Percentiles rank a stretch among this genome's conserved stretches.
phyloP scores from a whole-genome alignment of 306 rosid genomes.

The Vigna trinervia region DNA sequence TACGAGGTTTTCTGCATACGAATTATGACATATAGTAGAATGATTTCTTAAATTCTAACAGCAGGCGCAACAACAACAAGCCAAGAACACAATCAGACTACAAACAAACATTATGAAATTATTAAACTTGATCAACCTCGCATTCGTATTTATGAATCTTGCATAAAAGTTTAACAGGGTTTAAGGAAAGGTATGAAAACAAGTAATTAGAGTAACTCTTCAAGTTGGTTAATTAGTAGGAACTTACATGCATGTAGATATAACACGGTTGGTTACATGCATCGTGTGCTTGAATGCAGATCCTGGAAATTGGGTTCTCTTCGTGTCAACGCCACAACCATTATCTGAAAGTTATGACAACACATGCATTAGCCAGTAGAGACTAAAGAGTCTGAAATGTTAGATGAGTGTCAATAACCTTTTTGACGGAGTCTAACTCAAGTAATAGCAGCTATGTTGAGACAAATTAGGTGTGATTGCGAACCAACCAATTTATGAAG shows the following conservation, averaged over 20 bases:
- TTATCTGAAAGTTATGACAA: not conserved
- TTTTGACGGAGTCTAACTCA: not conserved
- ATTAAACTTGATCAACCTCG: not conserved
- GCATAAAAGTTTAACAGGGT: not conserved
- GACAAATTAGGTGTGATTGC: not conserved
- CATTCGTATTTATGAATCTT: not conserved
- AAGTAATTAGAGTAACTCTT: slow-evolving; percentile 2
- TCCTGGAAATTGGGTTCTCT: not conserved
- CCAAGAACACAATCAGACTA: not conserved
- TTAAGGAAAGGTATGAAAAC: not conserved
- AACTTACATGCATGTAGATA: not conserved
- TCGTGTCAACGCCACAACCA: not conserved
- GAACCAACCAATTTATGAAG: not conserved
- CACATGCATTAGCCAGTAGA: not conserved
- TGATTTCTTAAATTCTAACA: not conserved
- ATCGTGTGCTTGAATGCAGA: not conserved
- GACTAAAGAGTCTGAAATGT: not conserved
- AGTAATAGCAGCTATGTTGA: not conserved
- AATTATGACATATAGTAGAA: not conserved
- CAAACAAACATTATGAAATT: not conserved
- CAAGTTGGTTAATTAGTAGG: not conserved
- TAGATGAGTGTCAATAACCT: not conserved
- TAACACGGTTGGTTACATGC: not conserved
- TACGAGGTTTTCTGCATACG: not conserved
- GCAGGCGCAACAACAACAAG: not conserved